Base-by-base conservation (phyloP, 2,329 filamentous ascomycete species). In the Escovopsis sp. region DNA sequence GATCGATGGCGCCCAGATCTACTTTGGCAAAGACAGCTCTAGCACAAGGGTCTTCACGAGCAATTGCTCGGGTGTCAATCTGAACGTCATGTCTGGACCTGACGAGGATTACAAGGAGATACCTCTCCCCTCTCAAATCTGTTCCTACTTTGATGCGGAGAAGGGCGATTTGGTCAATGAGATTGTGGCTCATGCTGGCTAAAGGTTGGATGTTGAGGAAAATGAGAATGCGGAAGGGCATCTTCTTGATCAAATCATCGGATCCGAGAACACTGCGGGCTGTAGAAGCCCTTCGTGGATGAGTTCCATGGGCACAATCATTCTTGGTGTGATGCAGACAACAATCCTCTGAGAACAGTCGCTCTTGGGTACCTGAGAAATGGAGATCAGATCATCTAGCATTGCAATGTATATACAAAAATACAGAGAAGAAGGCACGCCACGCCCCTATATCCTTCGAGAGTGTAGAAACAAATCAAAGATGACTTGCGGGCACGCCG, bases 121-220 rank as follows among this genome's bases (percentile, higher is more conserved):
- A 35, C 78, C 90, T 1, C 58, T 96, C 40, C 90, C 90, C 0
- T 84, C 87, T 51, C 90, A 98, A 65, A 81, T 94, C 50, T 76
- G 85, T 56, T 73, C 85, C 52, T 66, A 83, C 67, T 70, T 67
- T 72, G 63, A 83, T 39, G 53, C 78, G 56, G 64, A 53, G 34
- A 72, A 85, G 57, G 81, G 83, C 16, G 75, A 80, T 44, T 54
- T 96, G 43, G 71, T 88, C 19, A 94, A 76, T 51, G 88, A 96
- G 68, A 96, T 98, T 56, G 90, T 98, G 14, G 86, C 90, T 50
- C 88, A 96, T 61, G 76, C 82, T 43, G 87, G 88, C 38, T 94
- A 67, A 51, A 10, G 3, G 21, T 11, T 11, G 28, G 5, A 5
- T 4, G n/a, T 28, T 13, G 27, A n/a, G 11, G 5, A 17, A 31